Evolutionary conservation across 2,329 filamentous ascomycete species (phyloP).

Genomic region (Monilinia fructicola): DNA sequence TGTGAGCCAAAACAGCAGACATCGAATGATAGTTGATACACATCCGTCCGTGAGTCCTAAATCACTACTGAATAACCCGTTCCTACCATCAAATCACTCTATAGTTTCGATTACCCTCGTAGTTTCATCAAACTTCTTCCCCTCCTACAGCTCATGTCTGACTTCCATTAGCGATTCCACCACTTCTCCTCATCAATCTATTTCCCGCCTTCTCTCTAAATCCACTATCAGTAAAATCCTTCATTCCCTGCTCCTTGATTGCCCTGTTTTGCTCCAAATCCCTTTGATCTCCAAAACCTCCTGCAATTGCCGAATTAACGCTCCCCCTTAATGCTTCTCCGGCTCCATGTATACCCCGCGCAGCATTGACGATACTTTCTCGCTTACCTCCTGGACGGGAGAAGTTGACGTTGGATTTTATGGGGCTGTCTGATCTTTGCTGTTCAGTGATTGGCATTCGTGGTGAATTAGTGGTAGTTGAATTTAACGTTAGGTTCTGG

Average conservation of each 20-base stretch:
- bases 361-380: constrained; percentile 7
- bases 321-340: constrained; percentile 20
- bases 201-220: constrained; percentile 94
- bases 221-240: constrained; percentile 54
- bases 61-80: background rate
- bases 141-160: background rate
- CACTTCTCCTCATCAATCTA: constrained; percentile 48
- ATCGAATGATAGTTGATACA: background rate
- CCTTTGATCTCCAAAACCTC: constrained; percentile 12
- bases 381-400: constrained; percentile 18
- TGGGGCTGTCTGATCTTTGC: background rate
- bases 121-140: background rate
- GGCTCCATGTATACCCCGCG: constrained; percentile 20
- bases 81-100: background rate
- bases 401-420: constrained; percentile 9
- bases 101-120: background rate
- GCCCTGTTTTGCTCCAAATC: constrained; percentile 15
- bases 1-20: background rate
- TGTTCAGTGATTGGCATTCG: constrained; percentile 8
- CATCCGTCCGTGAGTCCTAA: background rate
- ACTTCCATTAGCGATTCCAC: constrained; percentile 4
- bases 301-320: constrained; percentile 19
- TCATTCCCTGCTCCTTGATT: constrained; percentile 21
- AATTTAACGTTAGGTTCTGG: background rate
- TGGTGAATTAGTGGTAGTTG: background rate